phyloP scores from a whole-genome alignment of 2,329 filamentous ascomycete genomes.

The Pseudocercospora pini-densiflorae region DNA sequence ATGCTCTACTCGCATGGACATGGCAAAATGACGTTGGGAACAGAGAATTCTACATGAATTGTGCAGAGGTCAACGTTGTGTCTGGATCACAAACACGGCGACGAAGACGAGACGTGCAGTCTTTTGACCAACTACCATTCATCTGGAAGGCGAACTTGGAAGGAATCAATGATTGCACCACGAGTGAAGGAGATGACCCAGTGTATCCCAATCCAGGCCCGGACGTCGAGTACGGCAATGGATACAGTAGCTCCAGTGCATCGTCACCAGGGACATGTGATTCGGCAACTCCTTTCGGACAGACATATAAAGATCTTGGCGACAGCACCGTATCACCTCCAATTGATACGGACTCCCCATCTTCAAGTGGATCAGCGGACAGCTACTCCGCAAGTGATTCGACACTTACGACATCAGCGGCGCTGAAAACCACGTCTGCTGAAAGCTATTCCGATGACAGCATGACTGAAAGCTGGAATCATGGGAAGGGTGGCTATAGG shows the following conservation, averaged over 20 bases:
- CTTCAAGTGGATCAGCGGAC: background rate
- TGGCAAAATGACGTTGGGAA: conserved; percentile 61
- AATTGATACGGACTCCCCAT: background rate
- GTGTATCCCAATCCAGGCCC: conserved; percentile 49
- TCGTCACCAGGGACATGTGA: conserved; percentile 39
- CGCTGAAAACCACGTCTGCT: background rate
- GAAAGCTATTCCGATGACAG: conserved; percentile 1
- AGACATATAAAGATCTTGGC: conserved; percentile 32
- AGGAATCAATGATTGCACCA: conserved; percentile 47
- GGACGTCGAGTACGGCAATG: conserved; percentile 46
- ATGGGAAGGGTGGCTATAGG: background rate
- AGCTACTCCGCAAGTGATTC: conserved; percentile 8
- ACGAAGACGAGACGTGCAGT: conserved; percentile 26
- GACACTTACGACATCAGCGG: background rate
- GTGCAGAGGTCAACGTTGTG: conserved; percentile 53
- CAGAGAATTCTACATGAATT: conserved; percentile 74
- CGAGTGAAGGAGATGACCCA: conserved; percentile 43
- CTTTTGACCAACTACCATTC: conserved; percentile 44
- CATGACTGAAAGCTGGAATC: conserved; percentile 1
- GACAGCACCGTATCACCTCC: conserved; percentile 17
- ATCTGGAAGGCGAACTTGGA: conserved; percentile 51
- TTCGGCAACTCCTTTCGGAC: conserved; percentile 33
- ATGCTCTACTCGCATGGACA: conserved; percentile 74
- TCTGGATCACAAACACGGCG: conserved; percentile 28
- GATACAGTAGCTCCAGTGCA: conserved; percentile 35